phyloP scores from a whole-genome alignment of 2,329 filamentous ascomycete genomes.

The Macroventuria anomochaeta region DNA sequence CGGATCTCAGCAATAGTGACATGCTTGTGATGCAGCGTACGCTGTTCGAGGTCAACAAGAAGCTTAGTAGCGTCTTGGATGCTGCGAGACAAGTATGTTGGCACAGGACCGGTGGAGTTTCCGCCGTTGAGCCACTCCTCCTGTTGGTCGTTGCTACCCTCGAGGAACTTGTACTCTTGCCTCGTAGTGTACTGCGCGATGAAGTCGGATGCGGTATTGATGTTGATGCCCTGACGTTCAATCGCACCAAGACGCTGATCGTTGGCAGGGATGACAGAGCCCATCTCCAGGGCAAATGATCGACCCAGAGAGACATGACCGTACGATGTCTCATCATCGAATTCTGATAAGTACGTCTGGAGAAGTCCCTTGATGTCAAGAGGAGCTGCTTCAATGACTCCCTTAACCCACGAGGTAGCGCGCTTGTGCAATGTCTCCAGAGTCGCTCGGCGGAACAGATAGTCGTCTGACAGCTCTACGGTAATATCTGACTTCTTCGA shows the following conservation, averaged over 20 bases:
- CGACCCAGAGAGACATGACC: conserved; percentile 91
- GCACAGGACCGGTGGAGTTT: conserved; percentile 20
- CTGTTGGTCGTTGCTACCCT: conserved; percentile 73
- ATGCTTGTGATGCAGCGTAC: conserved; percentile 70
- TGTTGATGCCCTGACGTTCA: conserved; percentile 73
- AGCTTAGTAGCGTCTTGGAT: conserved; percentile 60
- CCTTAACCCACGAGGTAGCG: conserved; percentile 80
- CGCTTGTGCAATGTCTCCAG: conserved; percentile 77
- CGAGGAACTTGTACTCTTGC: conserved; percentile 91
- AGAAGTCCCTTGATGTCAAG: conserved; percentile 93
- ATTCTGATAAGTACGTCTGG: conserved; percentile 95
- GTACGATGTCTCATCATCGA: conserved; percentile 87
- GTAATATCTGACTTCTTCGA: conserved; percentile 79
- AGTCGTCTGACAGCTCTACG: conserved; percentile 93
- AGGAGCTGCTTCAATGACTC: conserved; percentile 82
- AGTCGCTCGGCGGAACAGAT: conserved; percentile 78
- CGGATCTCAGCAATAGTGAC: conserved; percentile 78
- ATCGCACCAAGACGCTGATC: conserved; percentile 86
- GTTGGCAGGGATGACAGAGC: conserved; percentile 80
- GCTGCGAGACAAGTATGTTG: conserved; percentile 50
- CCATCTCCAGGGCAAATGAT: conserved; percentile 93
- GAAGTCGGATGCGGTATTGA: conserved; percentile 95
- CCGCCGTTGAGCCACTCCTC: conserved; percentile 65
- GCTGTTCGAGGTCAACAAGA: conserved; percentile 74
- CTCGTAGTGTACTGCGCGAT: conserved; percentile 96